phyloP scores from a whole-genome alignment of 139 green algal genomes.

The Raphidocelis subcapitata region DNA sequence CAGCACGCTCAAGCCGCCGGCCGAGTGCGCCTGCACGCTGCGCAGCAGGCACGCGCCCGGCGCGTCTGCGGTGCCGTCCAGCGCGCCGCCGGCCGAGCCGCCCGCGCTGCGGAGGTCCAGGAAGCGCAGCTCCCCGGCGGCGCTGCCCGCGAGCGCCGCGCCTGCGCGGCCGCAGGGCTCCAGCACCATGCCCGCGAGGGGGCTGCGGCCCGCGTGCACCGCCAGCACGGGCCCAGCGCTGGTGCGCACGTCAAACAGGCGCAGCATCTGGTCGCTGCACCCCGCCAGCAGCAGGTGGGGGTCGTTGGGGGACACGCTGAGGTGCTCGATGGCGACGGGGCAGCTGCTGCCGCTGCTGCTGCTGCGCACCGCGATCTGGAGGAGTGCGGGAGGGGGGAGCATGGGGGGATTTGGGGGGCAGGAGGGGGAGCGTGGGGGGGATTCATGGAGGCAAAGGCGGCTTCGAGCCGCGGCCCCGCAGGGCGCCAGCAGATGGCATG shows the following conservation, averaged over 20 bases:
- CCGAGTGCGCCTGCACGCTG: constrained; percentile 71
- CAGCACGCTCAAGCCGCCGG: constrained; percentile 70
- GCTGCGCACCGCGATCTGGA: constrained; percentile 14
- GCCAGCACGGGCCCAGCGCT: constrained; percentile 31
- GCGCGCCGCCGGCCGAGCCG: constrained; percentile 6
- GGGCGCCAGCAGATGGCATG: background rate
- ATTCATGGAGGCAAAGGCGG: background rate
- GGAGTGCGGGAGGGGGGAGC: background rate
- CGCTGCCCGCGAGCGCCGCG: constrained; percentile 19
- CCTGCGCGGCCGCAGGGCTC: constrained; percentile 56
- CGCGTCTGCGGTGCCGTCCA: constrained; percentile 4
- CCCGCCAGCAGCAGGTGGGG: constrained; percentile 51
- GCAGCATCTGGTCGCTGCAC: constrained; percentile 52
- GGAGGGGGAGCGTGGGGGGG: background rate
- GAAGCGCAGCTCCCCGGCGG: constrained; percentile 70
- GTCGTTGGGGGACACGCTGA: constrained; percentile 37
- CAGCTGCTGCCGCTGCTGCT: constrained; percentile 8
- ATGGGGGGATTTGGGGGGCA: background rate
- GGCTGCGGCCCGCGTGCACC: constrained; percentile 21
- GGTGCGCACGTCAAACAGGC: constrained; percentile 73
- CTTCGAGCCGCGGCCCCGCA: background rate
- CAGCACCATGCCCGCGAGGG: constrained; percentile 55
- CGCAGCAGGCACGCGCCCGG: constrained; percentile 39
- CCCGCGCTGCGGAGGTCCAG: constrained; percentile 70
- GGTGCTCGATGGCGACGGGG: constrained; percentile 24